Evolutionary conservation across 2,329 filamentous ascomycete genomes (phyloP).

Genomic region (Penicillium fuscoglaucum): DNA sequence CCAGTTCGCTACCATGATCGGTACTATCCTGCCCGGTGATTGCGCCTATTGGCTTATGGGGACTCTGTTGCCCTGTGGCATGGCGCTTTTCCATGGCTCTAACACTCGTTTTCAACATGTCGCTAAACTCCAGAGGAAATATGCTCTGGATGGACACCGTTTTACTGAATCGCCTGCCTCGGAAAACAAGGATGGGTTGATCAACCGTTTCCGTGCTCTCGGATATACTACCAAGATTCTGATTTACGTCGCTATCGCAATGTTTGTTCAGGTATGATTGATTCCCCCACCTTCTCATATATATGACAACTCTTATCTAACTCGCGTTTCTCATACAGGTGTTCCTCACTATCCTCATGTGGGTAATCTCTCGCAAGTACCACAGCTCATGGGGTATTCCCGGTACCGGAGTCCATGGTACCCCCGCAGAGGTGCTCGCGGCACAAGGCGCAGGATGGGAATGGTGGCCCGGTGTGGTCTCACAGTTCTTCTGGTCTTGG

Average conservation of each 20-base stretch:
- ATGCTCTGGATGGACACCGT: conserved; percentile 29
- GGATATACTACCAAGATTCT: conserved; percentile 29
- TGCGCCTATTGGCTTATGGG: conserved; percentile 68
- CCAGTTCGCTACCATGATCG: conserved; percentile 40
- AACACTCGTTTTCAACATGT: conserved; percentile 63
- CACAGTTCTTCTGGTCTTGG: conserved; percentile 27
- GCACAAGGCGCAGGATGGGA: conserved; percentile 58
- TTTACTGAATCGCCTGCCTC: conserved; percentile 2
- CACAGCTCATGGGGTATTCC: conserved; percentile 51
- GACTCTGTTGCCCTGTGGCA: conserved; percentile 63
- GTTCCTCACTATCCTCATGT: conserved; percentile 60
- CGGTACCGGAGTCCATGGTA: conserved; percentile 56
- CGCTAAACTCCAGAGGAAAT: conserved; percentile 55
- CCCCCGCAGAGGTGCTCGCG: conserved; percentile 41
- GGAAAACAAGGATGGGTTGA: conserved; percentile 17
- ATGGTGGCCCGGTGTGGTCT: conserved; percentile 50
- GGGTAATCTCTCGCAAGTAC: conserved; percentile 62
- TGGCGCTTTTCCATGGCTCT: conserved; percentile 65
- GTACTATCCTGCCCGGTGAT: conserved; percentile 48
- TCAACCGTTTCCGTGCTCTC: conserved; percentile 27
- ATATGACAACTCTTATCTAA: conserved; percentile 7
- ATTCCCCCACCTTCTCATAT: neutral
- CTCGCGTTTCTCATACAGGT: conserved; percentile 46
- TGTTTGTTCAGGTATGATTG: conserved; percentile 55
- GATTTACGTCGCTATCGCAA: conserved; percentile 53